Base-by-base conservation (phyloP, 163 green algal genomes). In the Prototheca wickerhamii region DNA sequence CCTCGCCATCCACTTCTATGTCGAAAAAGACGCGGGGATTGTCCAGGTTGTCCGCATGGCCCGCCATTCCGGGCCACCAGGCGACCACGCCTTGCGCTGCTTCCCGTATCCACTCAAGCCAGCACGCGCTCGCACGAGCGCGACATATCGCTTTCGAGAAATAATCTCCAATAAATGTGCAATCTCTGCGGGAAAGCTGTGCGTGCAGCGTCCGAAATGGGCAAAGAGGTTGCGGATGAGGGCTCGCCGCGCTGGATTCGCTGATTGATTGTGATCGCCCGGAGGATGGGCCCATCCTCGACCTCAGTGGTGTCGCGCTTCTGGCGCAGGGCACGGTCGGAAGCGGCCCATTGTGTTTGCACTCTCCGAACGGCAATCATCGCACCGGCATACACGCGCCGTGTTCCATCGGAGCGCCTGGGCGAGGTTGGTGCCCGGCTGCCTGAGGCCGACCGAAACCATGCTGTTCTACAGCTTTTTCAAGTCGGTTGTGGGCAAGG, bases 381-480 rank as follows among this genome's bases (percentile, higher is more conserved):
- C 37, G 37, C 10, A 15, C 37, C 10, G 37, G 37, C 37, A 44
- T 10, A 15, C 10, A 15, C 37, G 10, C 10, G 37, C 10, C 37
- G 37, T 44, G n/a, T n/a, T n/a, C n/a, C n/a, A n/a, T 44, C 37
- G 37, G 10, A 44, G 10, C 37, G 10, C 15, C 15, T 44, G 37
- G 10, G 10, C 15, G 37, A 15, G 15, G 37, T 21, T 10, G 10
- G 37, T 10, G 37, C 37, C 0, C 37, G n/a, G n/a, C 15, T 15
- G 10, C 49, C 49, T 56, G 23, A 30, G 49, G 12, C n/a, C n/a
- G n/a, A n/a, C n/a, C n/a, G n/a, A n/a, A n/a, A 58, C 43, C 3
- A 95, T 96, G 91, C 76, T 98, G 5, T 98, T 98, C 63, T 95
- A 93, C 65, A 95, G 84, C 2, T 94, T 92, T 65, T 98, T 98